A percentile compares a stretch with the other conserved stretches of the same genome.
phyloP scores from a whole-genome alignment of 306 rosid species.

The Corylus americana region DNA sequence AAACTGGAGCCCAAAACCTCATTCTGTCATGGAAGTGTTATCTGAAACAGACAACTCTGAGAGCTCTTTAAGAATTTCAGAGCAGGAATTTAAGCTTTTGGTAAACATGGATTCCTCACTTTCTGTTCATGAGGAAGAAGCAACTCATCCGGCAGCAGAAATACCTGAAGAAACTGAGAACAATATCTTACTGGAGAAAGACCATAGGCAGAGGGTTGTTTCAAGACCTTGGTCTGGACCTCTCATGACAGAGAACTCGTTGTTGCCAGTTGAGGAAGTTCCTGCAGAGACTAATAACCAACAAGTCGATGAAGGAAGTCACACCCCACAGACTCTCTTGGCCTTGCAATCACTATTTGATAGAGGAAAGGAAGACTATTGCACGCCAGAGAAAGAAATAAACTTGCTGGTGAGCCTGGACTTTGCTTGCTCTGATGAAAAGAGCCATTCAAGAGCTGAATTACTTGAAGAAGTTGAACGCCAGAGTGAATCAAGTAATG shows the following conservation, averaged over 20 bases:
- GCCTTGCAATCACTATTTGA: conserved; percentile 6
- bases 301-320: conserved; percentile 16
- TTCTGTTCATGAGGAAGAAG: conserved; percentile 1
- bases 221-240: not conserved
- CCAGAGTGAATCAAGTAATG: conserved; percentile 15
- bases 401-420: conserved; percentile 20
- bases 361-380: conserved; percentile 12
- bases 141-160: conserved; percentile 26
- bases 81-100: not conserved
- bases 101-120: not conserved
- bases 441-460: conserved; percentile 11
- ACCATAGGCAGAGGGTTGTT: not conserved
- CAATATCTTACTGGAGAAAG: conserved; percentile 36
- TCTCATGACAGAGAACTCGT: conserved; percentile 25
- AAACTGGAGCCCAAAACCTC: conserved; percentile 23
- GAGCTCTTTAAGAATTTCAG: not conserved
- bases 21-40: conserved; percentile 25
- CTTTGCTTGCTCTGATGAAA: conserved; percentile 14
- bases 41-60: conserved; percentile 17
- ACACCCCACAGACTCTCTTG: not conserved
- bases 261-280: conserved; percentile 35
- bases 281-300: conserved; percentile 27
- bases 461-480: conserved; percentile 24
- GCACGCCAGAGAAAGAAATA: conserved; percentile 18
- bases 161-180: conserved; percentile 32